Evolutionary conservation across 257 asterid species (phyloP), one percentile per base, ranked within the genome.

Genomic region (Solanum etuberosum): DNA sequence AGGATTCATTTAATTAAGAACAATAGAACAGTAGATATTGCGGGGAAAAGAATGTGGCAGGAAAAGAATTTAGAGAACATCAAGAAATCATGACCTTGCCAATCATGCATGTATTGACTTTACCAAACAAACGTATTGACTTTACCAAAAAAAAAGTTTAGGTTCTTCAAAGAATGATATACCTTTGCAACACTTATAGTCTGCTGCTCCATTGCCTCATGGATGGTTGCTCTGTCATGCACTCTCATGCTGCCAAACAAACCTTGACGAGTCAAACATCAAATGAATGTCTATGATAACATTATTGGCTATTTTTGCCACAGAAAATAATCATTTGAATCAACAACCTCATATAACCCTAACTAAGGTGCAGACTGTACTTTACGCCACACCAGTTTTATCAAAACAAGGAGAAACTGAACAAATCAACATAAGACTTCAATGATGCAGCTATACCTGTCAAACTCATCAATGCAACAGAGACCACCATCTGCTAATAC

Each of bases 131-230:
- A 57, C 21, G 54, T 14, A 46, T 14, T 14, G 18, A 46, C 20
- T 42, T 10, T 11, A 46, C 21, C 29, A 31, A 72, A 20, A 12
- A 48, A 73, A 84, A 27, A 32, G 23, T 1, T 35, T 5, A 34
- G 34, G 61, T 29, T 67, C 15, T 86, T 15, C 6, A 67, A 25
- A 59, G 23, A 83, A 88, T 20, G 68, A 71, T 78, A 81, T 94
- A 97, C 99, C 99, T 97, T 97, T 86, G 99, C 99, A 81, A 97
- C 99, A 92, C 99, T 97, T 85, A 97, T 97, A 16, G 99, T 97
- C 92, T 97, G 99, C 92, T 97, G 99, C 91, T 97, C 99, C 99
- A 97, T 97, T 29, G 99, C 99, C 91, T 97, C 99, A 87, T 97
- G 99, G 91, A 97, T 97, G 86, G 99, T 97, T 89, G 98, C 95